Evolutionary conservation across 2,329 filamentous ascomycete genomes (phyloP), one percentile per base, ranked within the genome.

Genomic region (Fusarium robinianum): DNA sequence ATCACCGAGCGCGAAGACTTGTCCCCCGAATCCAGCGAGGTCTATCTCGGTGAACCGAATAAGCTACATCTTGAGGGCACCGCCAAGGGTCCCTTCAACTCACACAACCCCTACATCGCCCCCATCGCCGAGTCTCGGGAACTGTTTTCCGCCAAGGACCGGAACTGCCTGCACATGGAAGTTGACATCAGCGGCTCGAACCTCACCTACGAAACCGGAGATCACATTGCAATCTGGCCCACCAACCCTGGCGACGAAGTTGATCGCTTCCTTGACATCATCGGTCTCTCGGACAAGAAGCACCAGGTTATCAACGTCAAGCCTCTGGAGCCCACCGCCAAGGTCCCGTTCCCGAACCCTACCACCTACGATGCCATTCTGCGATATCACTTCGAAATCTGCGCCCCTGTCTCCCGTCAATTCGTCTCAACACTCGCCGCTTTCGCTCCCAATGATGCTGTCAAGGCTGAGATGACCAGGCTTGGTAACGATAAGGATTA

Each of bases 141-240:
- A 72, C 68, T 99, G 9, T 99, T 99, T 75, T 85, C 79, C 36
- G 85, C 88, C 70, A 89, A 90, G 70, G 88, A 90, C 64, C 81
- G 95, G 51, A 96, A 97, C 76, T 99, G 94, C 67, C 77, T 99
- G 57, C 95, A 99, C 71, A 84, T 97, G 80, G 95, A 99, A 70
- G 83, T 99, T 54, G 90, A 95, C 66, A 82, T 99, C 60, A 87
- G 85, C 62, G 88, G 83, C 59, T 96, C 91, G 39, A 95, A 95
- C 67, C 77, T 99, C 52, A 83, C 80, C 30, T 99, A 99, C 75
- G 90, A 95, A 61, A 99, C 94, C 38, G 94, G 94, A 67, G 95
- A 99, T 66, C 95, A 99, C 70, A 88, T 99, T 64, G 94, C 94
- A 27, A 74, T 99, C 62, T 99, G 95, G 95, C 94, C 95, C 24